These are phyloP conservation scores for Dendrocalamus latiflorus DNA, from an alignment of 202 grass and related monocot genomes.

Conservation along the genomic window DNA sequence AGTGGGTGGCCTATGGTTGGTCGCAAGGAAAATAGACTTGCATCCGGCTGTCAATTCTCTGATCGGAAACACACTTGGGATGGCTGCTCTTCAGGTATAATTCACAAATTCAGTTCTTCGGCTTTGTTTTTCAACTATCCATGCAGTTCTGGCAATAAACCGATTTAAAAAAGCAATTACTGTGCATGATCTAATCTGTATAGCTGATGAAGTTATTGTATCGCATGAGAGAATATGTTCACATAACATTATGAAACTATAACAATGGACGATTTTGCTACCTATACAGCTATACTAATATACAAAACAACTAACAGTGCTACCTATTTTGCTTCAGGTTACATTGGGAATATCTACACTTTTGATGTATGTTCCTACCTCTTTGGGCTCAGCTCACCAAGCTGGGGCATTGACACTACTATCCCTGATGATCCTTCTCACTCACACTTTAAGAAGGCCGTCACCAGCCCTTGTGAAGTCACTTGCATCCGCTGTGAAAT, in stretches of 20 bases:
- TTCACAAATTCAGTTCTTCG: neutral
- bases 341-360: slow-evolving; percentile 92
- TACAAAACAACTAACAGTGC: neutral
- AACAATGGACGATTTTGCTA: neutral
- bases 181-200: neutral
- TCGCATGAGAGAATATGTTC: neutral
- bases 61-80: slow-evolving; percentile 70
- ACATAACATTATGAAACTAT: neutral
- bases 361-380: slow-evolving; percentile 81
- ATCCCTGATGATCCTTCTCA: slow-evolving; percentile 71
- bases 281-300: neutral
- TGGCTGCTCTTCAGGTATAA: slow-evolving; percentile 81
- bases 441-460: slow-evolving; percentile 65
- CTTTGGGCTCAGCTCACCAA: slow-evolving; percentile 88
- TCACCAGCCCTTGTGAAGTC: slow-evolving; percentile 67
- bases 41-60: slow-evolving; percentile 77
- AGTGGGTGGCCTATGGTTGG: slow-evolving; percentile 65
- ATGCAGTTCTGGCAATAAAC: neutral
- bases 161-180: too few relatives aligned
- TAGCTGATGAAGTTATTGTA: slow-evolving; percentile 1
- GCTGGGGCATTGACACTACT: slow-evolving; percentile 85
- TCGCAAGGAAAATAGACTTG: slow-evolving; percentile 67
- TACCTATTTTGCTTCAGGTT: slow-evolving; percentile 44
- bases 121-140: neutral
- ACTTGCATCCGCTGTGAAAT: slow-evolving; percentile 47